phyloP scores from a whole-genome alignment of 192 early-diverging fungal genomes.

The Coemansia aciculifera region DNA sequence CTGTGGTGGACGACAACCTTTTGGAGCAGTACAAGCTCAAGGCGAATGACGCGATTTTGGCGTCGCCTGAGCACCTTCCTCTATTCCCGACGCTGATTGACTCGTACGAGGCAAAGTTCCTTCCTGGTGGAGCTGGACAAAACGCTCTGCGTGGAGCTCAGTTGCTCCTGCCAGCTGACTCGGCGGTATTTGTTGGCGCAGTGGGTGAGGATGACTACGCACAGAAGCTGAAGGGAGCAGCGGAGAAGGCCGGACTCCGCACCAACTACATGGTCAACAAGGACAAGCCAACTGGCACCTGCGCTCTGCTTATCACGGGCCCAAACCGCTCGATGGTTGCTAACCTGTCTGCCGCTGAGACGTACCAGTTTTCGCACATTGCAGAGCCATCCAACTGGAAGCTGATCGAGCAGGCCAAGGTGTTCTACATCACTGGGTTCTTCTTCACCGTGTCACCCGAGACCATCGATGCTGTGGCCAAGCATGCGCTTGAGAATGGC shows the following conservation, averaged over 20 bases:
- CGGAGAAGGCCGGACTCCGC: slow-evolving; percentile 79
- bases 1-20: slow-evolving; percentile 69
- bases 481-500: slow-evolving; percentile 80
- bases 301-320: slow-evolving; percentile 93
- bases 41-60: slow-evolving; percentile 95
- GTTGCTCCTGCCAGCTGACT: slow-evolving; percentile 83
- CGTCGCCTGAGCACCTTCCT: slow-evolving; percentile 81
- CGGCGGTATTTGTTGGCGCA: slow-evolving; percentile 91
- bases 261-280: slow-evolving; percentile 84
- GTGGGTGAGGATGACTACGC: slow-evolving; percentile 87
- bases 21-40: slow-evolving; percentile 87
- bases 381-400: slow-evolving; percentile 77
- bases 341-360: slow-evolving; percentile 93
- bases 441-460: slow-evolving; percentile 90
- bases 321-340: slow-evolving; percentile 86
- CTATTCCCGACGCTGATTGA: slow-evolving; percentile 81
- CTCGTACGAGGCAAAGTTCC: slow-evolving; percentile 73
- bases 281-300: slow-evolving; percentile 86
- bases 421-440: slow-evolving; percentile 93
- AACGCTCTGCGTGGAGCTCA: slow-evolving; percentile 92
- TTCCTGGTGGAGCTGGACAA: slow-evolving; percentile 96
- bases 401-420: slow-evolving; percentile 81
- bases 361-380: slow-evolving; percentile 72
- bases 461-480: slow-evolving; percentile 81
- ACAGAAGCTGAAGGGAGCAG: slow-evolving; percentile 71